These are phyloP conservation scores for Amesomyces nigricolor DNA, from an alignment of 2,329 filamentous ascomycete genomes.

Conservation along the genomic window DNA sequence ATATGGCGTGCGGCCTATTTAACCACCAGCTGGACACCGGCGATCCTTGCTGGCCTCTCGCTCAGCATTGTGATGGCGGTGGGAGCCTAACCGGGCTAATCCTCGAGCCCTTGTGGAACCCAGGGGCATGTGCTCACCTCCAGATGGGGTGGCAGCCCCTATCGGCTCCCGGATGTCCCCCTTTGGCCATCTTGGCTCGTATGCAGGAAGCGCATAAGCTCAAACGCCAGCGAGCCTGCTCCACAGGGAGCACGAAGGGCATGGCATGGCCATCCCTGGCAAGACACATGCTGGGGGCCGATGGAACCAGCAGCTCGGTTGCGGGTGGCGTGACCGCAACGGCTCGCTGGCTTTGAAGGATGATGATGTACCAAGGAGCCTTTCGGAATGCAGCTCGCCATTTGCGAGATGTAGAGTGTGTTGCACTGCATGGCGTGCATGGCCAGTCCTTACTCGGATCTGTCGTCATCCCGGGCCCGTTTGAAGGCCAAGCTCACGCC, in stretches of 20 bases:
- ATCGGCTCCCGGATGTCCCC: conserved; percentile 18
- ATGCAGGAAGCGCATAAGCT: conserved; percentile 8
- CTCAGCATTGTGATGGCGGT: background rate
- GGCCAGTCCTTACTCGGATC: background rate
- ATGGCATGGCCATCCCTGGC: background rate
- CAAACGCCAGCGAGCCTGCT: background rate
- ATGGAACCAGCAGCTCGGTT: conserved; percentile 19
- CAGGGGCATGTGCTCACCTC: conserved; percentile 12
- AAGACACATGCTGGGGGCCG: background rate
- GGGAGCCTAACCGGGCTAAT: conserved; percentile 7
- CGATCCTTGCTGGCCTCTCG: conserved; percentile 9
- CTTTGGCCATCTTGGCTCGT: conserved; percentile 14
- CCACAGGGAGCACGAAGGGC: background rate
- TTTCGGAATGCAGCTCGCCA: background rate
- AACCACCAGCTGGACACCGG: background rate
- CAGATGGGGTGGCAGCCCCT: conserved; percentile 6
- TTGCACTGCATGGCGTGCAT: conserved; percentile 16
- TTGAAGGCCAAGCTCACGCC: background rate
- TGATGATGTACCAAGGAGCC: background rate
- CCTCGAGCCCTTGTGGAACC: conserved; percentile 16
- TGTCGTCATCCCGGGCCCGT: conserved; percentile 4
- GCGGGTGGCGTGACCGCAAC: conserved; percentile 14
- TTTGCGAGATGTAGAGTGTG: conserved; percentile 8
- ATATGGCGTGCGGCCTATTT: conserved; percentile 11
- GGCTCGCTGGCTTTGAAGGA: background rate